phyloP scores from a whole-genome alignment of 805 yeast genomes.

The Candida silvatica region DNA sequence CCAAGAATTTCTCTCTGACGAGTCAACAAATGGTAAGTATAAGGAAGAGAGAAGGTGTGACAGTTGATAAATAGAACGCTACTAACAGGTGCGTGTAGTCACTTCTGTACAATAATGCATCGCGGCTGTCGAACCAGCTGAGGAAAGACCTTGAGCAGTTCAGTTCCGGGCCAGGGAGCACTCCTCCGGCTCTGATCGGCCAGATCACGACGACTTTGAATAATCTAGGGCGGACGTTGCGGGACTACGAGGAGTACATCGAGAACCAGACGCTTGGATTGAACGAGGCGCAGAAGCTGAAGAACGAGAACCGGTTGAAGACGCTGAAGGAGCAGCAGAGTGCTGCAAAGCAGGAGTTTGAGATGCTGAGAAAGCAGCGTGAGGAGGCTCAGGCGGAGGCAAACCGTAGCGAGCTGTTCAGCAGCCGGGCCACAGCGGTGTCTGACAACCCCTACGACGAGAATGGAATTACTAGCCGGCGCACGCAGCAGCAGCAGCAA shows the following conservation, averaged over 20 bases:
- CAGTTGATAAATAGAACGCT: too few species aligned
- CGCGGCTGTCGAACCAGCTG: conserved; percentile 71
- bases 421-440: conserved; percentile 18
- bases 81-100: too few species aligned
- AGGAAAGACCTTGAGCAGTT: conserved; percentile 61
- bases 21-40: neutral
- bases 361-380: conserved; percentile 43
- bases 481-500: conserved; percentile 2
- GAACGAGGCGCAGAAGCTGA: conserved; percentile 42
- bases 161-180: conserved; percentile 53
- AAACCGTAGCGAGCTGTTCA: conserved; percentile 42
- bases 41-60: neutral
- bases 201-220: conserved; percentile 75
- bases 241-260: conserved; percentile 30
- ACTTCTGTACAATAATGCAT: conserved; percentile 82
- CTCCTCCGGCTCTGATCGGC: conserved; percentile 58
- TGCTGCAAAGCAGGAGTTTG: conserved; percentile 42
- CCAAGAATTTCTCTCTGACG: too few species aligned
- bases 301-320: conserved; percentile 51
- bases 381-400: conserved; percentile 41
- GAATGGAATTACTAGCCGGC: conserved; percentile 15
- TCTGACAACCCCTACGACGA: conserved; percentile 43
- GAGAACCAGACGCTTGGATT: conserved; percentile 44
- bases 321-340: conserved; percentile 43
- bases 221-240: conserved; percentile 66